Percentiles rank a stretch among this genome's conserved stretches.
These are phyloP conservation scores for Cercophora scortea DNA, from an alignment of 495 filamentous ascomycete species.

Conservation along the genomic window DNA sequence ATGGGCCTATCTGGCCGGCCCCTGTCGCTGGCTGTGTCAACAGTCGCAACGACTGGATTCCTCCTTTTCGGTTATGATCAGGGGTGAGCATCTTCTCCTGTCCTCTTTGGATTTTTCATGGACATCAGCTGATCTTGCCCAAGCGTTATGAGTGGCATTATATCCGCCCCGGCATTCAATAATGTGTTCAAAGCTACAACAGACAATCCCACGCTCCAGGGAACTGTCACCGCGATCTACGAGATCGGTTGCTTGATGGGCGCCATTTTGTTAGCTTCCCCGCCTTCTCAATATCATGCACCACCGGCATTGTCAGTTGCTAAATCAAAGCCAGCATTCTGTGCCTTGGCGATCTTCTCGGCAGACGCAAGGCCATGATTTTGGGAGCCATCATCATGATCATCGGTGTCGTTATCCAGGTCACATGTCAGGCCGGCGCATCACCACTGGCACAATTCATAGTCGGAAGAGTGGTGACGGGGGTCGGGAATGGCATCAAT, in stretches of 20 bases:
- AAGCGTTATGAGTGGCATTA: slow-evolving; percentile 70
- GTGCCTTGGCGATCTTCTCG: slow-evolving; percentile 57
- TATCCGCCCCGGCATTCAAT: slow-evolving; percentile 64
- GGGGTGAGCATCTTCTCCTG: slow-evolving; percentile 23
- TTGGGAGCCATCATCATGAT: slow-evolving; percentile 64
- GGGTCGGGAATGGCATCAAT: slow-evolving; percentile 72
- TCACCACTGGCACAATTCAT: slow-evolving; percentile 58
- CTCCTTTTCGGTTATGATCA: slow-evolving; percentile 68
- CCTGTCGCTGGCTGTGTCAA: slow-evolving; percentile 56
- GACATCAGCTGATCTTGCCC: not conserved
- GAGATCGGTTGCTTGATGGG: slow-evolving; percentile 72
- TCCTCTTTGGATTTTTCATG: not conserved
- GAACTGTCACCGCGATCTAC: slow-evolving; percentile 75
- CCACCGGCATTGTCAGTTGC: too few relatives aligned
- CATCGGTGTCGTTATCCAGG: slow-evolving; percentile 63
- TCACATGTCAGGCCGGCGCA: slow-evolving; percentile 39
- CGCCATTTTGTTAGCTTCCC: slow-evolving; percentile 44
- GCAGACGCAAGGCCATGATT: slow-evolving; percentile 49
- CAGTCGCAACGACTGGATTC: slow-evolving; percentile 66
- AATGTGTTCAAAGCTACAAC: slow-evolving; percentile 59
- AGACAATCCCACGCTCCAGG: slow-evolving; percentile 64
- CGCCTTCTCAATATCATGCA: too few relatives aligned
- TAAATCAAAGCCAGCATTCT: slow-evolving; percentile 34
- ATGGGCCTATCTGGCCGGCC: slow-evolving; percentile 57
- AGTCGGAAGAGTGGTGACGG: slow-evolving; percentile 65